Evolutionary conservation across 306 rosid species (phyloP), one percentile per base, ranked within the genome.

Genomic region (Argentina anserina): DNA sequence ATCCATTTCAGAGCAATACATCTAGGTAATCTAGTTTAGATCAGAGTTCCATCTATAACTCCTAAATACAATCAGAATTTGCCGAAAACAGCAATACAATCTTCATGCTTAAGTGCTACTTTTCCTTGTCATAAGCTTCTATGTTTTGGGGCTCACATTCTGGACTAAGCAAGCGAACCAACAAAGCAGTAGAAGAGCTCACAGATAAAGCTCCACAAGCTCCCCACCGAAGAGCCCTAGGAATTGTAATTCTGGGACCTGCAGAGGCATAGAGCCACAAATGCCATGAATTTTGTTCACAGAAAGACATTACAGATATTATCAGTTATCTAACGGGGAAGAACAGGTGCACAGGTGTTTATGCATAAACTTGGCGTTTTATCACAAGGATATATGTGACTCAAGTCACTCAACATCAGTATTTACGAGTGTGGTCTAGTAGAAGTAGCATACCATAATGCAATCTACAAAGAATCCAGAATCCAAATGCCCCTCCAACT

Each of bases 111-210:
- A 36, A 10, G 65, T 17, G 73, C 84, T 81, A 78, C 69, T 85
- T 89, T 79, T 78, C 75, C 59, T 77, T 85, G 88, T 94, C 99
- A 79, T 86, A 94, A 75, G 92, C 93, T 80, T 92, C 97, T 71
- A 91, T 91, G 62, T 94, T 94, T 70, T 94, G 99, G 49, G 99
- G 97, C 76, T 94, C 99, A 56, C 99, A 94, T 81, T 94, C 96
- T 9, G 99, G 96, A 70, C 99, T 89, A 74, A 94, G 82, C 68
- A 89, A 82, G 9, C 90, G 87, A 26, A 94, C 99, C 81, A 94
- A 81, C 84, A 94, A 84, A 80, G 96, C 96, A 6, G 96, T 78
- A 74, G 96, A 71, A 36, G 99, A 82, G 81, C 99, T 83, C 8
- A 79, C 79, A 21, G 93, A 78, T 52, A 88, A 86, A 21, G 95